Conservation (phyloP, 2,329 filamentous ascomycete genomes). For the Fusarium sp. region DNA sequence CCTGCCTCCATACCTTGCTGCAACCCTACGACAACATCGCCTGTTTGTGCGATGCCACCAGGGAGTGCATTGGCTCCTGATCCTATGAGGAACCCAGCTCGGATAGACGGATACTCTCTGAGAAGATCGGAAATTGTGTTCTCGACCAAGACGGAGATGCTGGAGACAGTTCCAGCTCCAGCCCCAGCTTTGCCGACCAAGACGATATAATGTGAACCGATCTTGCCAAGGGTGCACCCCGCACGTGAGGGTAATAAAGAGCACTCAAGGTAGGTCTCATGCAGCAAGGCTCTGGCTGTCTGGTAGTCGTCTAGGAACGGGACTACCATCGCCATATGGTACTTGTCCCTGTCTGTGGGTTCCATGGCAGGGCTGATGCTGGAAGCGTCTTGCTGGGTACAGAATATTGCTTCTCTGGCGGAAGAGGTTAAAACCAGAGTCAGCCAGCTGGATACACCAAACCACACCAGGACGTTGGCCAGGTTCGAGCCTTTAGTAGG, state of each 20-base stretch:
- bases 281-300: neutral
- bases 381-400: neutral
- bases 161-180: fast-evolving
- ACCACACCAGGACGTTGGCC: too few species aligned
- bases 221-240: neutral
- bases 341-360: fast-evolving
- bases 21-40: constrained; percentile 4
- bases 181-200: fast-evolving
- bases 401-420: too few species aligned
- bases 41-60: neutral
- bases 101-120: fast-evolving
- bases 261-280: fast-evolving
- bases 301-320: neutral
- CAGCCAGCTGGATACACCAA: too few species aligned
- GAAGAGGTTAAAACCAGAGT: too few species aligned
- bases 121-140: neutral
- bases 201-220: neutral
- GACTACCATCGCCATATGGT: neutral
- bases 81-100: constrained; percentile 2
- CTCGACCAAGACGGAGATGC: fast-evolving
- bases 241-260: neutral
- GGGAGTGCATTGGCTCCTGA: fast-evolving
- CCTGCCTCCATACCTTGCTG: neutral
- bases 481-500: too few species aligned
- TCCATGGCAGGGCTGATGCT: neutral